Evolutionary conservation across 768 basidiomycete species (phyloP).

Genomic region (Mycena filopes): DNA sequence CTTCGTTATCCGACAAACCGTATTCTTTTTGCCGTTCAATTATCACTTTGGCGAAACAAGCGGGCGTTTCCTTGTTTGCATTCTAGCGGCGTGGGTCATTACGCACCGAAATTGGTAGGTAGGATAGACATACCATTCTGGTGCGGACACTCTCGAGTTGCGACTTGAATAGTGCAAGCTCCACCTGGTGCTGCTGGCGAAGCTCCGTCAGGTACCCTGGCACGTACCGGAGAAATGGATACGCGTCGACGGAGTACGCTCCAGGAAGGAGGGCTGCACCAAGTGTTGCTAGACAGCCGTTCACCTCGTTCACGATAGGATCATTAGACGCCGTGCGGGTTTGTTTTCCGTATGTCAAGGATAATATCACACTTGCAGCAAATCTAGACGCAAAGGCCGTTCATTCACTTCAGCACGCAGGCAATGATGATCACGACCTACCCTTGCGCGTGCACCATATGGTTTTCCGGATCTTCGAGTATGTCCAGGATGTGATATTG

Average conservation of each 20-base stretch:
- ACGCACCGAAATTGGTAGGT: too few species aligned
- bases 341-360: constrained; percentile 59
- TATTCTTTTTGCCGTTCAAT: constrained; percentile 65
- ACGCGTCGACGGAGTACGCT: constrained; percentile 59
- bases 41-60: constrained; percentile 68
- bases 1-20: constrained; percentile 65
- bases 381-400: constrained; percentile 47
- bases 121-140: constrained; percentile 63
- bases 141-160: constrained; percentile 58
- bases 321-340: constrained; percentile 53
- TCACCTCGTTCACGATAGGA: constrained; percentile 58
- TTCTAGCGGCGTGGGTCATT: too few species aligned
- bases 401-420: not conserved
- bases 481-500: constrained; percentile 57
- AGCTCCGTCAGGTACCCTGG: constrained; percentile 73
- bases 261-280: constrained; percentile 57
- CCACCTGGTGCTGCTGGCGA: constrained; percentile 64
- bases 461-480: constrained; percentile 52
- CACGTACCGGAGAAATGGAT: constrained; percentile 59
- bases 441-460: constrained; percentile 67
- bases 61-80: constrained; percentile 47
- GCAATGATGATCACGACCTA: constrained; percentile 13
- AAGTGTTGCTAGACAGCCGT: constrained; percentile 55
- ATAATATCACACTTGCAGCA: constrained; percentile 61
- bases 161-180: constrained; percentile 63